phyloP scores from a whole-genome alignment of 345 rosid genomes.

The Schrenkiella parvula region DNA sequence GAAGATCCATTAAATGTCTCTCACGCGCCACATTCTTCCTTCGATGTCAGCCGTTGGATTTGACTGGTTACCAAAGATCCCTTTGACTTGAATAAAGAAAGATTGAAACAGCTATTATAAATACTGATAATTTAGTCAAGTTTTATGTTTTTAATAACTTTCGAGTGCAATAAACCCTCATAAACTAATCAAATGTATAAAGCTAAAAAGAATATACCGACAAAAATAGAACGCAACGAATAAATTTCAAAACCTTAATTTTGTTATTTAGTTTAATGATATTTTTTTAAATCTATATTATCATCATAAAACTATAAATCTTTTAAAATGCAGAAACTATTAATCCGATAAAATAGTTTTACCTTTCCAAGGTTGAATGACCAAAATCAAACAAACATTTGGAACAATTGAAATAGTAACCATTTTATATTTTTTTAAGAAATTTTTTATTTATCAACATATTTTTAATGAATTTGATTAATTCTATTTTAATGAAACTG shows the following conservation, averaged over 20 bases:
- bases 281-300: no score
- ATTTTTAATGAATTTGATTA: no score
- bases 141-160: not conserved
- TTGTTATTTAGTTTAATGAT: not conserved
- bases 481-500: no score
- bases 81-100: slow-evolving; percentile 4
- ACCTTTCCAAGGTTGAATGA: no score
- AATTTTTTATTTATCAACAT: no score
- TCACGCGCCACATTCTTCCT: slow-evolving; percentile 16
- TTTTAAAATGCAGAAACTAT: no score
- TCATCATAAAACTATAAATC: no score
- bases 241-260: not conserved
- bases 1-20: slow-evolving; percentile 13
- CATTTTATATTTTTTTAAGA: no score
- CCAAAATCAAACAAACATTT: no score
- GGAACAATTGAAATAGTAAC: no score
- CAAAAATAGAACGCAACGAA: not conserved
- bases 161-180: not conserved
- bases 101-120: not conserved
- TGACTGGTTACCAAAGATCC: slow-evolving; percentile 7
- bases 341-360: no score
- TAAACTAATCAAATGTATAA: not conserved
- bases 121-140: not conserved
- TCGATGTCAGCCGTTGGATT: slow-evolving; percentile 30
- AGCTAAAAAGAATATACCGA: not conserved